These are phyloP conservation scores for Wickerhamiella vanderwaltii DNA, from an alignment of 805 yeast species.

Conservation along the genomic window DNA sequence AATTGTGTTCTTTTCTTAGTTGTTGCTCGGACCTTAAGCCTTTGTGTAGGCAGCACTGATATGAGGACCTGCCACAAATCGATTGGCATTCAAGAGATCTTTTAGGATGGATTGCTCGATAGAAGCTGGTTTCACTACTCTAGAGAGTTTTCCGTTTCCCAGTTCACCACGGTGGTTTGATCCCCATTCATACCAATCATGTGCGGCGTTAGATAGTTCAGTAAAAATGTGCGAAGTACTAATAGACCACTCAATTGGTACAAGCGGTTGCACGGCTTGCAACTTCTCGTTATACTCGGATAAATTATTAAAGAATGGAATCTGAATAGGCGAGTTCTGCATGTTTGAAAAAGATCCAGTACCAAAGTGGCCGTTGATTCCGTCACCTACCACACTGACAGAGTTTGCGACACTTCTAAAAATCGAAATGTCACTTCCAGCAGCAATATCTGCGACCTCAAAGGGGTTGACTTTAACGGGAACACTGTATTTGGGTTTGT, in stretches of 20 bases:
- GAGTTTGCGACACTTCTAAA: conserved; percentile 27
- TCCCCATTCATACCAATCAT: conserved; percentile 58
- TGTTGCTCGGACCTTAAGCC: too few species aligned
- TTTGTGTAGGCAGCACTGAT: conserved; percentile 18
- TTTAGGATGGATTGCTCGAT: neutral
- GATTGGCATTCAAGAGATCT: conserved; percentile 10
- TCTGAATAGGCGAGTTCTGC: conserved; percentile 49
- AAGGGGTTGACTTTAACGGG: conserved; percentile 45
- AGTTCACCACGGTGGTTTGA: conserved; percentile 71
- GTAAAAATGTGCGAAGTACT: conserved; percentile 59
- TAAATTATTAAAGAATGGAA: conserved; percentile 38
- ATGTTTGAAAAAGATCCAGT: conserved; percentile 64
- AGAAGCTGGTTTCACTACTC: conserved; percentile 28
- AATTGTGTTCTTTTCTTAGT: too few species aligned
- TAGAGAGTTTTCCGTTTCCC: conserved; percentile 66
- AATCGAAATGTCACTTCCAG: conserved; percentile 57
- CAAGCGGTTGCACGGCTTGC: conserved; percentile 34
- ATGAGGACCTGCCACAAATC: conserved; percentile 20
- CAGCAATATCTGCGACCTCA: conserved; percentile 36
- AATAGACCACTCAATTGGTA: conserved; percentile 40
- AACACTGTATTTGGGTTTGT: conserved; percentile 53
- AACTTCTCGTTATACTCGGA: conserved; percentile 43
- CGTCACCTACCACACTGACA: conserved; percentile 63
- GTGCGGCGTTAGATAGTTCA: conserved; percentile 39
- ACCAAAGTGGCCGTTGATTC: conserved; percentile 78